Evolutionary conservation across 2,329 filamentous ascomycete species (phyloP), one percentile per base, ranked within the genome.

Genomic region (Pseudogymnoascus sp.): DNA sequence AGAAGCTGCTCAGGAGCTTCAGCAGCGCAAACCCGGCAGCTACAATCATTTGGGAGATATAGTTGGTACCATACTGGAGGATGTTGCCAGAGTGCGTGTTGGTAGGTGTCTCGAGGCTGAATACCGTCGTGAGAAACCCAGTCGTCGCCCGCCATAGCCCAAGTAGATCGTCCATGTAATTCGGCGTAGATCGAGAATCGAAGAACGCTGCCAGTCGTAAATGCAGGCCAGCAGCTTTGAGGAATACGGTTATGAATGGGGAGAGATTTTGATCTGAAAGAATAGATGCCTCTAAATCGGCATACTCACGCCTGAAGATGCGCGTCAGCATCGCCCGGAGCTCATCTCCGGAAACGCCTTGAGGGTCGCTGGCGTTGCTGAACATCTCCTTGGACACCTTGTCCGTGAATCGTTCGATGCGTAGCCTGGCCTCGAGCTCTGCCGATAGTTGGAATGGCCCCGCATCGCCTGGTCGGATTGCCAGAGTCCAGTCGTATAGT

Each of bases 41-140:
- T n/a, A 92, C 84, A 61, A 91, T 83, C 87, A 93, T 92, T 73
- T 93, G 89, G 70, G 91, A 86, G 59, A 93, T 83, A 72, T 92
- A 92, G 70, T 88, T 90, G 65, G 83, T 87, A 25, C 85, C 82
- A 68, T 88, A 86, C 58, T 81, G 80, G 28, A 91, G 76, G 58
- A 87, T 80, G 59, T 71, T 65, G 30, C 41, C 61, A 35, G 73
- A 75, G 57, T 74, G 73, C 32, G 80, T 77, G 38, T 75, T 74
- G 2, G 76, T 74, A 9, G 77, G 79, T 57, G 79, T 75, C 35
- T 81, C 78, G 8, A 89, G 76, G 62, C 84, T 80, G 63, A 79
- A 76, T 1, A 76, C 74, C 8, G 72, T 71, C 59, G 90, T 86
- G 20, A 91, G 78, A 69, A 91, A 91, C 63, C 78, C 78, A 39